These are phyloP conservation scores for Odontarrhena argentea DNA, from an alignment of 345 rosid genomes.

Conservation along the genomic window DNA sequence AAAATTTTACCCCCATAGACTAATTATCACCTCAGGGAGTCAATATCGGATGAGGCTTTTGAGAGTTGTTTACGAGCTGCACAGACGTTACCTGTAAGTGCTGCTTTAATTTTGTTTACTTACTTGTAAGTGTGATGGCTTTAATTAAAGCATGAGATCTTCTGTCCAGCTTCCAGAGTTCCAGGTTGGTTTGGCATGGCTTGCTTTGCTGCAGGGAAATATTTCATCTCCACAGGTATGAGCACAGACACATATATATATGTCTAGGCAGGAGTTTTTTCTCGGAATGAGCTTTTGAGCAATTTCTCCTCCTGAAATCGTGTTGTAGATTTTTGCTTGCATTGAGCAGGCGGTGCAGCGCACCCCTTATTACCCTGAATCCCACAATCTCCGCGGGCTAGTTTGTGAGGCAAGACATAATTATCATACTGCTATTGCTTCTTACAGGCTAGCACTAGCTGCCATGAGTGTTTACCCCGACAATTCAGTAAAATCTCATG, in stretches of 20 bases:
- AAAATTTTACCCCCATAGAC: constrained; percentile 2
- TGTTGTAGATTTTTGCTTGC: constrained; percentile 79
- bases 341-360: constrained; percentile 87
- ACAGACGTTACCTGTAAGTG: constrained; percentile 79
- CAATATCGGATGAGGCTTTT: constrained; percentile 70
- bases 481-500: constrained; percentile 46
- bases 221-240: constrained; percentile 84
- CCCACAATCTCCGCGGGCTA: constrained; percentile 86
- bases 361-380: constrained; percentile 74
- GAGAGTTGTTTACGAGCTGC: constrained; percentile 93
- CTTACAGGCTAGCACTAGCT: constrained; percentile 65
- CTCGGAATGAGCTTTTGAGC: constrained; percentile 1
- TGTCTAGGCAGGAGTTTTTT: background rate
- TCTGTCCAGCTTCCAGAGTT: constrained; percentile 82
- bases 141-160: constrained; percentile 28
- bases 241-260: constrained; percentile 7
- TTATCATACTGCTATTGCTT: constrained; percentile 63
- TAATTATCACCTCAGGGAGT: constrained; percentile 55
- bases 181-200: constrained; percentile 87
- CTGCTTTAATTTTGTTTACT: constrained; percentile 14
- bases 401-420: constrained; percentile 75
- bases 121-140: constrained; percentile 23
- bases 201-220: constrained; percentile 68
- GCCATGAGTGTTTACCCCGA: constrained; percentile 51
- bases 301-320: constrained; percentile 6